Conservation (phyloP, 192 early-diverging fungal species). For the Backusella macrospora region DNA sequence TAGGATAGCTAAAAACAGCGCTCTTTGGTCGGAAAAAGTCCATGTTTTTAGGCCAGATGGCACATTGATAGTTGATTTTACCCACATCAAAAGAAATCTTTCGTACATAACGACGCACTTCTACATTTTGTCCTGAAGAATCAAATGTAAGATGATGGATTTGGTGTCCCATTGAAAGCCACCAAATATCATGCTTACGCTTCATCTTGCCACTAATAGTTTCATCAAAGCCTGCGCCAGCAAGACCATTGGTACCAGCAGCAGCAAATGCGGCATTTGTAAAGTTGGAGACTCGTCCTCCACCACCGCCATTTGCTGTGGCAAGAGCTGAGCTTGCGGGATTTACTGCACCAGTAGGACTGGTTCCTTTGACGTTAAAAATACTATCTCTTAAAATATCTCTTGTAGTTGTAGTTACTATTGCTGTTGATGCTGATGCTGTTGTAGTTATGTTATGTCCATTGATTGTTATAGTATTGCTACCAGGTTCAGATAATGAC, state of each 20-base stretch:
- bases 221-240: conserved; percentile 7
- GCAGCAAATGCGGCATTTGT: not conserved
- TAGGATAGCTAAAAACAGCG: conserved; percentile 77
- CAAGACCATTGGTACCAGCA: not conserved
- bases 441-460: not conserved
- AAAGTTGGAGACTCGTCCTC: not conserved
- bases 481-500: not conserved
- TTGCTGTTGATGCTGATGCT: not conserved
- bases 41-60: conserved; percentile 83
- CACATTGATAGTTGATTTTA: conserved; percentile 72
- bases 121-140: conserved; percentile 70
- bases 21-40: conserved; percentile 57
- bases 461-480: not conserved
- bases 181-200: conserved; percentile 42
- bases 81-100: conserved; percentile 60
- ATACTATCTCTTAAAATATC: conserved; percentile 8
- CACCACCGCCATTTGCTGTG: not conserved
- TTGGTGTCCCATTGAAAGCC: conserved; percentile 90
- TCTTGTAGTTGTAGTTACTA: not conserved
- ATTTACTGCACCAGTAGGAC: conserved; percentile 1
- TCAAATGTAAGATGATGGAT: conserved; percentile 82
- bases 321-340: not conserved
- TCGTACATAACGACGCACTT: conserved; percentile 86
- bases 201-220: not conserved
- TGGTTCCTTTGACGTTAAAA: not conserved